A percentile compares a stretch with the other conserved stretches of the same genome.
Conservation (phyloP, 495 filamentous ascomycete genomes). For the Cladorrhinum samala region DNA sequence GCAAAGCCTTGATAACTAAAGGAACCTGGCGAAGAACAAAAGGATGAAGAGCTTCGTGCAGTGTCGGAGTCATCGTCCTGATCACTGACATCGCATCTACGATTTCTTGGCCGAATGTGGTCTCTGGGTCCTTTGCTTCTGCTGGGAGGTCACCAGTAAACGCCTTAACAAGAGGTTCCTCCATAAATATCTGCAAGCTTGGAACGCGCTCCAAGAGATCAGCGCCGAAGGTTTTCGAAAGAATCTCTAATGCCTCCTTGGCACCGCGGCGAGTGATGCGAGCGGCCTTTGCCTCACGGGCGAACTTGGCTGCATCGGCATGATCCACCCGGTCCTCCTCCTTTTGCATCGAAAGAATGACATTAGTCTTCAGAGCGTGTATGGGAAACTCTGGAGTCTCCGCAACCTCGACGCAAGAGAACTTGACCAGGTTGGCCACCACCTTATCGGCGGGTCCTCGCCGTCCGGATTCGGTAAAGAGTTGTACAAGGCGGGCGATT, state of each 20-base stretch:
- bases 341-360: constrained; percentile 86
- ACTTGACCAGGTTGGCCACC: constrained; percentile 87
- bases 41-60: constrained; percentile 63
- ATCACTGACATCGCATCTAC: constrained; percentile 91
- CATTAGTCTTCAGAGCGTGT: constrained; percentile 65
- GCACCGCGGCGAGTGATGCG: constrained; percentile 85
- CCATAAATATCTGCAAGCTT: constrained; percentile 70
- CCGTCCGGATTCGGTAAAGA: constrained; percentile 70
- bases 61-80: constrained; percentile 79
- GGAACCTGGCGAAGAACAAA: constrained; percentile 81
- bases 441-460: constrained; percentile 86
- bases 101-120: constrained; percentile 76
- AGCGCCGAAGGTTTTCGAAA: constrained; percentile 69
- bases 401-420: constrained; percentile 92
- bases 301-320: constrained; percentile 80
- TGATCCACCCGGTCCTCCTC: constrained; percentile 95
- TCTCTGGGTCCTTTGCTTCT: constrained; percentile 61
- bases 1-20: constrained; percentile 77
- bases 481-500: constrained; percentile 74
- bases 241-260: constrained; percentile 88
- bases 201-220: constrained; percentile 73
- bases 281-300: constrained; percentile 76
- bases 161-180: constrained; percentile 66
- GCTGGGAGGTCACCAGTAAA: constrained; percentile 67
- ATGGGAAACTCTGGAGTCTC: constrained; percentile 91